These are phyloP conservation scores for Pseudisothecium myosuroides DNA, from an alignment of 225 moss, liverwort and hornwort genomes.

Conservation along the genomic window DNA sequence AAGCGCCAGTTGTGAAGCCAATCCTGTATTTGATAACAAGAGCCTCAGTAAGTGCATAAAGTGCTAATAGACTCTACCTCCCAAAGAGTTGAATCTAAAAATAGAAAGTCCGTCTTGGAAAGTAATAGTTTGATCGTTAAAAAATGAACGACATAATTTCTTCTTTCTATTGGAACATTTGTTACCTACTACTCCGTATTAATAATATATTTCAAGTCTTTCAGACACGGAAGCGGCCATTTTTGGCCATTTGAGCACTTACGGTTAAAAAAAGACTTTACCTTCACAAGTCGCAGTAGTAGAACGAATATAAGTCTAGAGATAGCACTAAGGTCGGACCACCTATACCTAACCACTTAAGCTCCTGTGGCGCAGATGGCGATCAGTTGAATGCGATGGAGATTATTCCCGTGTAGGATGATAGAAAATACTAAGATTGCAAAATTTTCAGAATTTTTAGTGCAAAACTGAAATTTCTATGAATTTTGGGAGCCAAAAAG, in stretches of 20 bases:
- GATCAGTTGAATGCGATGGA: too few species aligned
- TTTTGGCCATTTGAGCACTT: neutral
- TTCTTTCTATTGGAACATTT: neutral
- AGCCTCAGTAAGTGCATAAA: neutral
- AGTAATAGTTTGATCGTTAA: neutral
- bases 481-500: too few species aligned
- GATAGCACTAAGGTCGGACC: too few species aligned
- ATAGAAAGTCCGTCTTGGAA: neutral
- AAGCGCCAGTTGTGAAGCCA: slow-evolving; percentile 72
- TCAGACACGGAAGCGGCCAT: neutral
- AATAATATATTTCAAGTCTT: neutral
- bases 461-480: too few species aligned
- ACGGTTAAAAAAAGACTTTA: neutral
- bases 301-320: neutral
- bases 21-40: slow-evolving; percentile 26
- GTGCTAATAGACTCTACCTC: neutral
- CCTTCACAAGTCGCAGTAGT: neutral
- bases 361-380: too few species aligned
- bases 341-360: too few species aligned
- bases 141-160: neutral
- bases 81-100: neutral
- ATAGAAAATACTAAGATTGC: too few species aligned
- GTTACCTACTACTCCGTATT: neutral
- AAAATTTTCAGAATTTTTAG: too few species aligned
- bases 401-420: too few species aligned